Evolutionary conservation across 441 rosid genomes (phyloP), one percentile per base, ranked within the genome.

Genomic region (Monsonia emarginata): DNA sequence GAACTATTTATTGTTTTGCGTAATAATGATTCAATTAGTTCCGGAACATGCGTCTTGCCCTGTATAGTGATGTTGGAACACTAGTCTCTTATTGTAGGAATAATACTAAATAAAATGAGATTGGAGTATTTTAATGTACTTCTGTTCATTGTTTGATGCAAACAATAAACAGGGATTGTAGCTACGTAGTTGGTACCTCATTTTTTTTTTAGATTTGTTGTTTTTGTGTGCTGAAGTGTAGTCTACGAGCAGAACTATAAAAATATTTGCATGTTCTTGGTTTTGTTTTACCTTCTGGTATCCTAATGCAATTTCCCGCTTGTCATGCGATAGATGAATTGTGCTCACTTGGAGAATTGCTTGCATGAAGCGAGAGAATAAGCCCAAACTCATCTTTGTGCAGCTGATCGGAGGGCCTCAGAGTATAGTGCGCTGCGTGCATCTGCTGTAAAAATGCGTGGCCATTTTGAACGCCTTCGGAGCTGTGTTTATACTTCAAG

Each of bases 301-400:
- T 44, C 21, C 61, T 66, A 0, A 63, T 64, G 5, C 42, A 32
- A 25, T 19, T 11, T 54, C 27, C 24, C 40, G 13, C 59, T 56
- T 18, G 5, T 30, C 65, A 64, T 68, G 69, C 48, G 68, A 80
- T 84, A 95, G 99, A 88, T 95, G 97, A 95, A 95, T 68, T 88
- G 97, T 73, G 99, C 95, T 64, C 97, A 88, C 84, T 80, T 95
- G 78, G 99, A 95, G 82, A 95, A 91, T 74, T 88, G 95, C 78
- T 83, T 95, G 81, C 98, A 95, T 78, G 96, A 95, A 80, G 97
- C 97, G 73, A 89, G 99, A 82, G 89, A 91, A 78, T 98, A 89
- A 82, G 97, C 97, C 28, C 99, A 95, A 73, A 88, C 97, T 69
- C 88, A 90, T 82, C 96, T 90, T 6, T 91, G 96, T 75, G 91